These are phyloP conservation scores for Hirsutella rhossiliensis DNA, from an alignment of 2,329 filamentous ascomycete species.

Conservation along the genomic window DNA sequence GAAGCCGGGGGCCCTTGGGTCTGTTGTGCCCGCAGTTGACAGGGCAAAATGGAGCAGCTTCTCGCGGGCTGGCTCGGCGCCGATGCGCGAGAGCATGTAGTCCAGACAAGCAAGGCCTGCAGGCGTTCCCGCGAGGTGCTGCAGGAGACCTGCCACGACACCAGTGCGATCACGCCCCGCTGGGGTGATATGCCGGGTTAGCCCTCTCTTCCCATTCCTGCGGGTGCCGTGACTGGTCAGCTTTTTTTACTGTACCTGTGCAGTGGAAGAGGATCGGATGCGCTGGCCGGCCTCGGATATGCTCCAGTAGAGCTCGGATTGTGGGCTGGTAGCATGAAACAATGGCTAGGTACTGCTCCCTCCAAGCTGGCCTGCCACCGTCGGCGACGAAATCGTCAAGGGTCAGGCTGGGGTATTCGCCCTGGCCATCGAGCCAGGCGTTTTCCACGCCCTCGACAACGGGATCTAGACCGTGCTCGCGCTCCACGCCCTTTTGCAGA, in stretches of 20 bases:
- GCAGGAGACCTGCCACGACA: conserved; percentile 36
- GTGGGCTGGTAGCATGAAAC: conserved; percentile 27
- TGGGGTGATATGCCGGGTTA: conserved; percentile 11
- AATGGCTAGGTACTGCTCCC: conserved; percentile 34
- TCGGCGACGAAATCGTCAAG: conserved; percentile 31
- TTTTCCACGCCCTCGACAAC: conserved; percentile 29
- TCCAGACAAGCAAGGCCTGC: conserved; percentile 31
- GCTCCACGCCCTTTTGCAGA: conserved; percentile 33
- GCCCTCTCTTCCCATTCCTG: neutral
- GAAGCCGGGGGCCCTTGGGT: conserved; percentile 33
- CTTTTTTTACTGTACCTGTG: conserved; percentile 37
- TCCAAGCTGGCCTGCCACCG: conserved; percentile 30
- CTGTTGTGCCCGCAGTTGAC: conserved; percentile 20
- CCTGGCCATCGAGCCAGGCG: conserved; percentile 26
- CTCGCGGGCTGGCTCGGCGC: conserved; percentile 36
- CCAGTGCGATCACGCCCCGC: conserved; percentile 44
- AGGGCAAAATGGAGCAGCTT: conserved; percentile 31
- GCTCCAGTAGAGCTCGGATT: conserved; percentile 32
- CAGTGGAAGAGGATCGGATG: conserved; percentile 41
- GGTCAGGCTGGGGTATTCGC: conserved; percentile 22
- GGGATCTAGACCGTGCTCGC: conserved; percentile 29
- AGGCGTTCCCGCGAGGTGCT: conserved; percentile 34
- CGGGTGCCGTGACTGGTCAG: neutral
- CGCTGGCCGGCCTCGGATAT: conserved; percentile 30
- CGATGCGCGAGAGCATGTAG: conserved; percentile 42